Evolutionary conservation across 2,329 filamentous ascomycete species (phyloP).

Genomic region (Chlorencoelia australis): DNA sequence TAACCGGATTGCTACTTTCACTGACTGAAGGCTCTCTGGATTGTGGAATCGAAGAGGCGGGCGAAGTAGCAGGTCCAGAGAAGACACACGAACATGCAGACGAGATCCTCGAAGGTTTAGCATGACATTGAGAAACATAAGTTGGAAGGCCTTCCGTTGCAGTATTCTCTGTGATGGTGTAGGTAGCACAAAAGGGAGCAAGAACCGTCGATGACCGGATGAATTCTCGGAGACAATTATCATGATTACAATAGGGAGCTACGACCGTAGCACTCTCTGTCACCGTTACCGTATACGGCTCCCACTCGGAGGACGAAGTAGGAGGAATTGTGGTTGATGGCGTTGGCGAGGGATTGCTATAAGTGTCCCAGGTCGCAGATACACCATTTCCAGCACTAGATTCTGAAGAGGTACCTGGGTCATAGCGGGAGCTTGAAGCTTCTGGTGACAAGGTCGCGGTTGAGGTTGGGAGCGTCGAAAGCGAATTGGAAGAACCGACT

Average conservation of each 20-base stretch:
- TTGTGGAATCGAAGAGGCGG: not conserved
- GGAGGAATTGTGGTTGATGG: not conserved
- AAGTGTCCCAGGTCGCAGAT: too few species aligned
- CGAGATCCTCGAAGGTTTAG: constrained; percentile 15
- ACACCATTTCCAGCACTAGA: not conserved
- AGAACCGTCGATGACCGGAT: constrained; percentile 12
- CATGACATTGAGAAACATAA: constrained; percentile 17
- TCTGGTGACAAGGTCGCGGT: not conserved
- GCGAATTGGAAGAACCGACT: not conserved
- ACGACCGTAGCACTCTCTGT: constrained; percentile 2
- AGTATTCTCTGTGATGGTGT: constrained; percentile 15
- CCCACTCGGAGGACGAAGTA: too few species aligned
- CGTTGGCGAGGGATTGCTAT: too few species aligned
- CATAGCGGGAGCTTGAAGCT: constrained; percentile 1
- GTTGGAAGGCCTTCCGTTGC: constrained; percentile 14
- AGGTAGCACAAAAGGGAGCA: constrained; percentile 18
- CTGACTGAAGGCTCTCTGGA: too few species aligned
- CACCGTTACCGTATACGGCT: too few species aligned
- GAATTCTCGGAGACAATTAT: constrained; percentile 21
- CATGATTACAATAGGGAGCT: constrained; percentile 13
- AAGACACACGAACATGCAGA: constrained; percentile 20
- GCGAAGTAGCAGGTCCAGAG: constrained; percentile 1
- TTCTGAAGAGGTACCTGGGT: not conserved
- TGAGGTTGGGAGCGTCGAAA: constrained; percentile 1
- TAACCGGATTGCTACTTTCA: too few species aligned